These are phyloP conservation scores for Aspergillus sp. DNA, from an alignment of 2,329 filamentous ascomycete genomes.

Conservation along the genomic window DNA sequence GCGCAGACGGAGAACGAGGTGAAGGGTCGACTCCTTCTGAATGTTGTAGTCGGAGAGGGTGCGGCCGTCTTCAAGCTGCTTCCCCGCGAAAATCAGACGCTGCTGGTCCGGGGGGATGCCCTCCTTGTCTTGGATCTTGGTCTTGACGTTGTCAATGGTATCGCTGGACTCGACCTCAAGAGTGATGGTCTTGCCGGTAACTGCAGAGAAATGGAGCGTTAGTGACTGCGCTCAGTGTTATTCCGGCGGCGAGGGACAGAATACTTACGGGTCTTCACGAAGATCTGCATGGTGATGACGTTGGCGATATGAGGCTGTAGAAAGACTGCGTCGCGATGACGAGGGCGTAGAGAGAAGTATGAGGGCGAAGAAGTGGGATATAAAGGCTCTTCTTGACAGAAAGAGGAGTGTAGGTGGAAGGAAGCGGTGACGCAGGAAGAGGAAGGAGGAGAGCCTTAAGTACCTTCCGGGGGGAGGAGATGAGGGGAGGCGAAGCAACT, in stretches of 20 bases:
- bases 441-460: constrained; percentile 30
- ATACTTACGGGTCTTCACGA: constrained; percentile 88
- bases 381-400: constrained; percentile 7
- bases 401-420: constrained; percentile 20
- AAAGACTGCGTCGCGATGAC: constrained; percentile 3
- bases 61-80: constrained; percentile 59
- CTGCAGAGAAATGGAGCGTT: constrained; percentile 43
- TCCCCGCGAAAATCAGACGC: constrained; percentile 58
- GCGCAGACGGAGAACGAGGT: constrained; percentile 72
- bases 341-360: constrained; percentile 11
- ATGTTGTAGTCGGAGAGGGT: constrained; percentile 58
- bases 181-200: constrained; percentile 61
- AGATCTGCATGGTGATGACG: constrained; percentile 81
- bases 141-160: constrained; percentile 57
- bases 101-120: constrained; percentile 60
- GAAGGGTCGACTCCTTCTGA: constrained; percentile 66
- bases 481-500: constrained; percentile 31
- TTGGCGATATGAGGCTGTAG: constrained; percentile 8
- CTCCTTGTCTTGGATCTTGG: constrained; percentile 61
- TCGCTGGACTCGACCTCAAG: constrained; percentile 51
- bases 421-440: constrained; percentile 17
- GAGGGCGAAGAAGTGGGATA: constrained; percentile 17
- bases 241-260: constrained; percentile 24
- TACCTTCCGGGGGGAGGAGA: constrained; percentile 24
- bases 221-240: constrained; percentile 20